Conservation (phyloP, 2,329 filamentous ascomycete species). For the Aspergillus luchuensis region DNA sequence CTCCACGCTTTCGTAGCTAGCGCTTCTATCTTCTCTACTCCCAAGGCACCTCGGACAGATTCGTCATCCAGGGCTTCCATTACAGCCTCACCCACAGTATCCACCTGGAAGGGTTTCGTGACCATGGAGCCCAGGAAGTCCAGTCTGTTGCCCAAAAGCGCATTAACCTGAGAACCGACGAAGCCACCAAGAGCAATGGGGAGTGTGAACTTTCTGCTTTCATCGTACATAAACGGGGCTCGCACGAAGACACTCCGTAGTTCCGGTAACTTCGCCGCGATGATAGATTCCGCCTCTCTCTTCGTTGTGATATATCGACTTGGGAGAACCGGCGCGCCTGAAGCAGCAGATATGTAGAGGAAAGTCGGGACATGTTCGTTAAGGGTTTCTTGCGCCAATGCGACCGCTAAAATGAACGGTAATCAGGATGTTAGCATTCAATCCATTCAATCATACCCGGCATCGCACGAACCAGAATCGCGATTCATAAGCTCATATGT, state of each 20-base stretch:
- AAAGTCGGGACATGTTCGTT: constrained; percentile 68
- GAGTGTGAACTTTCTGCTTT: constrained; percentile 76
- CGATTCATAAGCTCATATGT: constrained; percentile 98
- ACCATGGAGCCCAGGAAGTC: constrained; percentile 80
- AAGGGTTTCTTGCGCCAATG: constrained; percentile 75
- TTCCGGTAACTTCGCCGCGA: constrained; percentile 69
- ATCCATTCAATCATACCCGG: neutral
- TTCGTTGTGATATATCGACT: constrained; percentile 87
- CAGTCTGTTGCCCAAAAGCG: constrained; percentile 72
- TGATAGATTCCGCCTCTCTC: constrained; percentile 79
- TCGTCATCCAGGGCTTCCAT: constrained; percentile 83
- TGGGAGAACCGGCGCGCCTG: constrained; percentile 81
- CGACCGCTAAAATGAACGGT: constrained; percentile 63
- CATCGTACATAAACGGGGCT: constrained; percentile 87
- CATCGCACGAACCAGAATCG: constrained; percentile 59
- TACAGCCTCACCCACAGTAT: constrained; percentile 83
- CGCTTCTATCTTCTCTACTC: constrained; percentile 76
- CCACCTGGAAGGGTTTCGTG: constrained; percentile 83
- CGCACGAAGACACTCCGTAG: constrained; percentile 82
- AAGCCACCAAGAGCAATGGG: constrained; percentile 79
- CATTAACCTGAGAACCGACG: constrained; percentile 75
- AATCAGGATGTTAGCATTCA: constrained; percentile 6
- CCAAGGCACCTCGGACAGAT: constrained; percentile 71
- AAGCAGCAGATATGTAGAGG: constrained; percentile 85
- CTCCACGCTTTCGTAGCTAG: constrained; percentile 84